Base-by-base conservation (phyloP, 2,329 filamentous ascomycete species). In the Penicillium sp. region DNA sequence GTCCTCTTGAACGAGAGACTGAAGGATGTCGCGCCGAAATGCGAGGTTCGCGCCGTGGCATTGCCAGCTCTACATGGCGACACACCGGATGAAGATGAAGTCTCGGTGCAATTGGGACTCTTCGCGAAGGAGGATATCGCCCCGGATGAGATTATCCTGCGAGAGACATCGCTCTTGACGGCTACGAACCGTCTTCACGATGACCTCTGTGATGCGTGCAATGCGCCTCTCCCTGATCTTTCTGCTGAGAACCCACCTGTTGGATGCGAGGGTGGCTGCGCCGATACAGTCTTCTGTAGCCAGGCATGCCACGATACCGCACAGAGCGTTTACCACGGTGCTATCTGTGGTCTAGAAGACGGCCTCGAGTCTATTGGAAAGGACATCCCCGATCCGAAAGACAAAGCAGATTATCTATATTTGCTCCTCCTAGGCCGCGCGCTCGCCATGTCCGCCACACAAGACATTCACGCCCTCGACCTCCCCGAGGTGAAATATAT, bases 101-200 rank as follows among this genome's bases (percentile, higher is more conserved):
- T 81, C 26, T 85, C 84, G 4, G 85, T 84, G 60, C 95, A 99
- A 76, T 85, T 99, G 0, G 95, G 95, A 4, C 85, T 99, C 3
- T 98, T 98, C 75, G 94, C 93, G 8, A 91, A 88, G 69, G 86
- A 91, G 65, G 89, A 96, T 67, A 91, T 98, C 40, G 79, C 82
- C 0, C 87, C 92, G 0, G 91, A 91, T 10, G 91, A 96, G 74
- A 82, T 85, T 6, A 88, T 97, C 1, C 84, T 99, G 33, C 82
- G 86, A 53, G 95, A 99, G 73, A 91, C 90, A 63, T 95, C 93
- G 9, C 85, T 97, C 8, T 81, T 99, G 44, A 97, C 93, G 1
- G 93, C 92, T 50, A 95, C 94, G 69, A 95, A 95, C 74, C 88
- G 92, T 33, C 85, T 95, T 13, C 92, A 96, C 73, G 93, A 96